These are phyloP conservation scores for Themeda triandra DNA, from an alignment of 176 grass and related monocot species.

Conservation along the genomic window DNA sequence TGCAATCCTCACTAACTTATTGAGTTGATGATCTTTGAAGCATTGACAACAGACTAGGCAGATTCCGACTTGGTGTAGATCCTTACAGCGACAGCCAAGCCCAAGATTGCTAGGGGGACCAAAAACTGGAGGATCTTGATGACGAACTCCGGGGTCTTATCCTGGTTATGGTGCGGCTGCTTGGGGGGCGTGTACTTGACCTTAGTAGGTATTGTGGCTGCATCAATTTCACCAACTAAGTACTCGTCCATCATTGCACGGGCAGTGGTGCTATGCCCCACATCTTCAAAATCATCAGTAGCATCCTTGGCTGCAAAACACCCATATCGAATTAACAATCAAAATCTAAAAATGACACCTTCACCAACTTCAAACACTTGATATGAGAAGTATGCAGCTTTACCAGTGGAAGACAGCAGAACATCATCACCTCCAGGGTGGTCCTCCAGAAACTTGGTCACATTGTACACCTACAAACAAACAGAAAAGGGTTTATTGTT, in stretches of 20 bases:
- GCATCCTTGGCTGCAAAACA: slow-evolving; percentile 62
- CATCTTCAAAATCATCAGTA: slow-evolving; percentile 71
- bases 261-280: slow-evolving; percentile 68
- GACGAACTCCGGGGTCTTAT: slow-evolving; percentile 76
- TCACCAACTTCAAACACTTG: background rate
- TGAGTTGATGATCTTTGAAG: slow-evolving; percentile 18
- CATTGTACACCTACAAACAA: slow-evolving; percentile 73
- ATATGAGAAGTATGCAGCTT: background rate
- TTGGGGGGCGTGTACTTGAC: slow-evolving; percentile 84
- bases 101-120: slow-evolving; percentile 75
- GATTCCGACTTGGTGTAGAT: slow-evolving; percentile 85
- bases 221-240: slow-evolving; percentile 54
- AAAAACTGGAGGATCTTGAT: slow-evolving; percentile 93
- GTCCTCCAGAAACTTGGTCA: slow-evolving; percentile 96
- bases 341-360: slow-evolving; percentile 2
- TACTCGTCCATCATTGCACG: slow-evolving; percentile 79
- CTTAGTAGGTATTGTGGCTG: slow-evolving; percentile 72
- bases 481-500: background rate
- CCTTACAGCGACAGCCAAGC: slow-evolving; percentile 68
- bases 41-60: slow-evolving; percentile 4
- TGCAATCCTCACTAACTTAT: slow-evolving; percentile 38
- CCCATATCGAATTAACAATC: background rate
- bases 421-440: slow-evolving; percentile 98
- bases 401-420: slow-evolving; percentile 88
- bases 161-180: slow-evolving; percentile 90